These are phyloP conservation scores for Geotrichum cucujoidarum DNA, from an alignment of 1,139 yeast species.

Conservation along the genomic window DNA sequence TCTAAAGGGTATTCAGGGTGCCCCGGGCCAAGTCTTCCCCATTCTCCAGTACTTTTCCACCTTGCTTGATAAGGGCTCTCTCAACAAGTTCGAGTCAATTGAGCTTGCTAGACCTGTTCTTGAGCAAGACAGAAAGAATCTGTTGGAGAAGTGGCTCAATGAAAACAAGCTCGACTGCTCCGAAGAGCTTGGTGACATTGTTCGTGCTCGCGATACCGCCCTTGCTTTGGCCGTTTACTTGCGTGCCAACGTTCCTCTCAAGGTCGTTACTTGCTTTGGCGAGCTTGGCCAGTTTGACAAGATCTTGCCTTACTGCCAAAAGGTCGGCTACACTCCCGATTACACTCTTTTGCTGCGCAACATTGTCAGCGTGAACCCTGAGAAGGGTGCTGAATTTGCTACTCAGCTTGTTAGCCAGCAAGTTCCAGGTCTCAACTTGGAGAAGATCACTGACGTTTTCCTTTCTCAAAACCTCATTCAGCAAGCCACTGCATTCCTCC, in stretches of 20 bases:
- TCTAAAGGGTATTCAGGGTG: conserved; percentile 86
- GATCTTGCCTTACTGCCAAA: conserved; percentile 88
- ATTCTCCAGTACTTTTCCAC: conserved; percentile 90
- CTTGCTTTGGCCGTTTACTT: conserved; percentile 89
- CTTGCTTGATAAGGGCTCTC: conserved; percentile 84
- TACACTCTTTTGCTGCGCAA: conserved; percentile 86
- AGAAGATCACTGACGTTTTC: conserved; percentile 87
- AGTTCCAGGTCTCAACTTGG: conserved; percentile 64
- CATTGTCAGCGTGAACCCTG: conserved; percentile 87
- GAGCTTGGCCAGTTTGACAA: conserved; percentile 96
- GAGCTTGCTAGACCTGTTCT: conserved; percentile 94
- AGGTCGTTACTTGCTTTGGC: conserved; percentile 88
- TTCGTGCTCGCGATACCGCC: conserved; percentile 78
- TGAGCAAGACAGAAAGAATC: conserved; percentile 90
- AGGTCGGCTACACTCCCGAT: conserved; percentile 85
- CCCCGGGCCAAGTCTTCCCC: conserved; percentile 94
- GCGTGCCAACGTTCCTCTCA: conserved; percentile 77
- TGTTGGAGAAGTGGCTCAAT: conserved; percentile 93
- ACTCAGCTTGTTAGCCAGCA: conserved; percentile 68
- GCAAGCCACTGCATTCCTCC: conserved; percentile 97
- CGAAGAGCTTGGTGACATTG: conserved; percentile 95
- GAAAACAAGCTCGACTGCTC: conserved; percentile 91
- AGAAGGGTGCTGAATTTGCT: conserved; percentile 96
- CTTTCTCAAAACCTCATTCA: conserved; percentile 91
- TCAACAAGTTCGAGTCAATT: conserved; percentile 89